A percentile compares a stretch with the other conserved stretches of the same genome.
Evolutionary conservation across 768 basidiomycete species (phyloP).

Genomic region (Leccinum pellstonianum): DNA sequence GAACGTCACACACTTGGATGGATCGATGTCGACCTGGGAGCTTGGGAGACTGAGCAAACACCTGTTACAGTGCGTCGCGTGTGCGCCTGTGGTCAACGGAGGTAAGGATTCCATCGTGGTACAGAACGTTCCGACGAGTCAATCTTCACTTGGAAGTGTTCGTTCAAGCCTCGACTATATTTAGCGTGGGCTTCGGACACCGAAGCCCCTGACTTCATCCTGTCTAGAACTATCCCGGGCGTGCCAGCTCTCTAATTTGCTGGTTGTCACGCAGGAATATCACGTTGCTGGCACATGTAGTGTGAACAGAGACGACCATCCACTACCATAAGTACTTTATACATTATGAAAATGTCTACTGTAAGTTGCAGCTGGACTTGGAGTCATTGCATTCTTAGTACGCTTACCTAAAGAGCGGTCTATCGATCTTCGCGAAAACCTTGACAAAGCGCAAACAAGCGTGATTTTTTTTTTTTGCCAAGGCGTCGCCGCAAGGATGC

Average conservation of each 20-base stretch:
- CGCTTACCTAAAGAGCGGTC: no score
- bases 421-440: no score
- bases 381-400: no score
- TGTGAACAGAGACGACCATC: background rate
- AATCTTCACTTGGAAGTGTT: background rate
- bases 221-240: background rate
- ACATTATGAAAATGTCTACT: no score
- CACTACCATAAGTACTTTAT: background rate
- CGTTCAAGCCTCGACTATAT: background rate
- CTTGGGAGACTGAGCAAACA: slow-evolving; percentile 71
- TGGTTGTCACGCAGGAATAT: background rate
- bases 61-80: slow-evolving; percentile 63
- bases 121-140: background rate
- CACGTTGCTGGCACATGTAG: background rate
- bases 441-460: no score
- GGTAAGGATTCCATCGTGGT: slow-evolving; percentile 18
- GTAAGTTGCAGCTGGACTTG: no score
- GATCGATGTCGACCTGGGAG: slow-evolving; percentile 67
- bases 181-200: background rate
- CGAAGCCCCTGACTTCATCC: background rate
- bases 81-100: slow-evolving; percentile 45
- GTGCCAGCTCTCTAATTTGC: background rate
- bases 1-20: slow-evolving; percentile 55
- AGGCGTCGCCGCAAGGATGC: no score
- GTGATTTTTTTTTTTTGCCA: no score